Evolutionary conservation across 2,329 filamentous ascomycete species (phyloP).

Genomic region (Catunica adiposa): DNA sequence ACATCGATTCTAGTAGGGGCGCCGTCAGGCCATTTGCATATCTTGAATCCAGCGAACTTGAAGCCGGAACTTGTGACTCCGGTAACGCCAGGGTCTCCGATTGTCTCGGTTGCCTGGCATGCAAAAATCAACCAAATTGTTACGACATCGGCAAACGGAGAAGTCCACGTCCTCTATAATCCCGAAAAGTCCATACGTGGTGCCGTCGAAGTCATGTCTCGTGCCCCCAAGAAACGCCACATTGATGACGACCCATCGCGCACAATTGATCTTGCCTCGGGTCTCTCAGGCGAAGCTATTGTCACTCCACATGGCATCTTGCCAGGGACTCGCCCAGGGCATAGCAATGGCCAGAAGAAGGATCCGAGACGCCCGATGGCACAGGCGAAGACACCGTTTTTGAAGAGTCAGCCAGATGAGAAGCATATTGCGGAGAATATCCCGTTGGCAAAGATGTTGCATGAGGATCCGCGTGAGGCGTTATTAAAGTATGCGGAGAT

Average conservation of each 20-base stretch:
- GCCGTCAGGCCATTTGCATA: constrained; percentile 68
- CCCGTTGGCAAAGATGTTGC: constrained; percentile 66
- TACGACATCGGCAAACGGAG: constrained; percentile 79
- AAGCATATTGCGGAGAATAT: constrained; percentile 8
- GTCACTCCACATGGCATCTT: constrained; percentile 49
- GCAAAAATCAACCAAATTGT: constrained; percentile 90
- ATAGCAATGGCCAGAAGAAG: constrained; percentile 41
- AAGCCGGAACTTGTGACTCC: constrained; percentile 70
- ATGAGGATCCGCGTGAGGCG: constrained; percentile 90
- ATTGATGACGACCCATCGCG: constrained; percentile 82
- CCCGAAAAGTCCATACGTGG: constrained; percentile 67
- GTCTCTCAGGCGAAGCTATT: constrained; percentile 70
- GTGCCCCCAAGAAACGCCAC: constrained; percentile 85
- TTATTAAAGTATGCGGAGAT: constrained; percentile 89
- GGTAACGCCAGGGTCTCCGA: constrained; percentile 66
- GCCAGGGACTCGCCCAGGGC: constrained; percentile 22
- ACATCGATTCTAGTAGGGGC: constrained; percentile 82
- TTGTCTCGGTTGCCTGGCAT: constrained; percentile 84
- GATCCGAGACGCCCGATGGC: constrained; percentile 78
- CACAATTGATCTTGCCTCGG: constrained; percentile 67
- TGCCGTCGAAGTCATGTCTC: constrained; percentile 77
- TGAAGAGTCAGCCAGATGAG: constrained; percentile 66
- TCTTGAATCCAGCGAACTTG: constrained; percentile 84
- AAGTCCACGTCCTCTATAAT: constrained; percentile 81
- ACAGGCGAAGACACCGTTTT: constrained; percentile 73